These are phyloP conservation scores for Pinguiococcus pyrenoidosus DNA, from an alignment of 108 stramenopile genomes.

Conservation along the genomic window DNA sequence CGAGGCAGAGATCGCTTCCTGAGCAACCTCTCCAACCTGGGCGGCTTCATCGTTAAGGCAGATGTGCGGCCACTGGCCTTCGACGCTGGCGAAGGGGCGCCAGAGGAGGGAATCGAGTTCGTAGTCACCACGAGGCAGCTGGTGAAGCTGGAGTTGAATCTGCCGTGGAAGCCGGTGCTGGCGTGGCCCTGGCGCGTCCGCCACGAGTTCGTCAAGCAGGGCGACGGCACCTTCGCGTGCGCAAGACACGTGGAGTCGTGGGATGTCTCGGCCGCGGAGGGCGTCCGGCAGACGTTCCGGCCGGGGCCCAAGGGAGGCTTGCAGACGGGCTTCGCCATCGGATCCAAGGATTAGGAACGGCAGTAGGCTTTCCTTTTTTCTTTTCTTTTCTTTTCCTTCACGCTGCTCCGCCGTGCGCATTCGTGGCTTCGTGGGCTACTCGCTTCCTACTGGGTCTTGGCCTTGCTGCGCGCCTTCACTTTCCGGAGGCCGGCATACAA, in stretches of 20 bases:
- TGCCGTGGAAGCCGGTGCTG: conserved; percentile 78
- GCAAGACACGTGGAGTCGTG: conserved; percentile 27
- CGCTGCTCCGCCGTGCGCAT: too few species aligned
- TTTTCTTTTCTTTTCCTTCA: too few species aligned
- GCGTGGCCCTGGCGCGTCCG: conserved; percentile 72
- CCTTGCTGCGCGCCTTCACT: too few species aligned
- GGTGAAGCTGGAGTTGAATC: conserved; percentile 66
- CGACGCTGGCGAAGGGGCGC: conserved; percentile 1
- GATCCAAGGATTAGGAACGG: too few species aligned
- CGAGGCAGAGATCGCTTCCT: conserved; percentile 60
- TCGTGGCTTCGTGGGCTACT: too few species aligned
- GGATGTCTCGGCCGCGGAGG: conserved; percentile 8
- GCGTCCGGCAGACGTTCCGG: neutral
- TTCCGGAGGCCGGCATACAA: too few species aligned
- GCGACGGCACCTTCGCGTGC: conserved; percentile 11
- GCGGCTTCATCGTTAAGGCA: conserved; percentile 43
- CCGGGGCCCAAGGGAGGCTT: too few species aligned
- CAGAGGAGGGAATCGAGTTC: conserved; percentile 5
- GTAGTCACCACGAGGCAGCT: conserved; percentile 42
- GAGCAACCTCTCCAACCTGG: conserved; percentile 66
- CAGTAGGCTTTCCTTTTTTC: too few species aligned
- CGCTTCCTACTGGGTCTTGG: too few species aligned
- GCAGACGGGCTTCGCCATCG: too few species aligned
- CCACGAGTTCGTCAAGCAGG: conserved; percentile 45
- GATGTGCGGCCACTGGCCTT: neutral